A percentile compares a stretch with the other conserved stretches of the same genome.
phyloP scores from a whole-genome alignment of 495 filamentous ascomycete species.

The Bathelium albidoporum region DNA sequence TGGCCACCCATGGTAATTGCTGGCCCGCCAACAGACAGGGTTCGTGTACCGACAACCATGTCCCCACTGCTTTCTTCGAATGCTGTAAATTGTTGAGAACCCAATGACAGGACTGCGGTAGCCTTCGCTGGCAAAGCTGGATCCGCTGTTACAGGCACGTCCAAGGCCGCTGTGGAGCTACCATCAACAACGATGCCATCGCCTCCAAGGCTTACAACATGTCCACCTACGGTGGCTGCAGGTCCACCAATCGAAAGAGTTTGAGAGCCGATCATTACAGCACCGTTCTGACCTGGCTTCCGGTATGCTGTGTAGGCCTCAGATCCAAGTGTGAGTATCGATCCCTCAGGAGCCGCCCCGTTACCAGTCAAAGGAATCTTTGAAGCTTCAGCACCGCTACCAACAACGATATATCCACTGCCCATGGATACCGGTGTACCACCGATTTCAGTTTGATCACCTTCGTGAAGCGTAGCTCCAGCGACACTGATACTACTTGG shows the following conservation, averaged over 20 bases:
- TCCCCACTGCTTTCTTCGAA: neutral
- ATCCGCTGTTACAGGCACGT: neutral
- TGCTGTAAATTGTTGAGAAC: neutral
- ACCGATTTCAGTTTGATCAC: neutral
- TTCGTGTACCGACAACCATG: neutral
- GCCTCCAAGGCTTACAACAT: neutral
- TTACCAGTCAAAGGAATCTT: neutral
- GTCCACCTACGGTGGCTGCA: neutral
- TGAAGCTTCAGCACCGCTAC: neutral
- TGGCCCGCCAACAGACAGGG: conserved; percentile 10
- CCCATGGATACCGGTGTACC: neutral
- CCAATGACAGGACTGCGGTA: neutral
- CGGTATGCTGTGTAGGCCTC: neutral
- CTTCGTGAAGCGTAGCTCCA: neutral
- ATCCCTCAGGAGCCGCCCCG: neutral
- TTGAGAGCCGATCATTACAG: neutral
- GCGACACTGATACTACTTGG: neutral
- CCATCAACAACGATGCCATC: neutral
- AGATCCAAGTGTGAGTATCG: neutral
- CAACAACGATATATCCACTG: neutral
- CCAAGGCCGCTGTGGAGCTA: neutral
- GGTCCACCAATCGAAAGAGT: neutral
- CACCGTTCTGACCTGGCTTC: neutral
- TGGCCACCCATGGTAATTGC: conserved; percentile 4
- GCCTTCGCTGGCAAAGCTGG: neutral